Conservation (phyloP, 495 filamentous ascomycete species). For the Xylaria longipes region DNA sequence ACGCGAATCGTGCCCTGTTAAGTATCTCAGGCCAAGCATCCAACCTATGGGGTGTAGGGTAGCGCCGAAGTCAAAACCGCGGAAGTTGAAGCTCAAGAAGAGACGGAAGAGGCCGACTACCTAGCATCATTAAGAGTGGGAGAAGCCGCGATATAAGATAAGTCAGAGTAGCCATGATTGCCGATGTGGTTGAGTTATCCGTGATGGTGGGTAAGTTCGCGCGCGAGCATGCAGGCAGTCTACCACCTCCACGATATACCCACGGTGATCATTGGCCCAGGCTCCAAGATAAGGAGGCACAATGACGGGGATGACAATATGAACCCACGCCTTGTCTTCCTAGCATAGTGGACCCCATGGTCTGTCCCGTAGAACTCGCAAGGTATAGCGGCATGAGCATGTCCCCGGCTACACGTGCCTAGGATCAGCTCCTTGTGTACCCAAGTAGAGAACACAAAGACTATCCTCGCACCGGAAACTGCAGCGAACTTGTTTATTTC, state of each 20-base stretch:
- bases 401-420: neutral
- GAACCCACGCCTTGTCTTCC: slow-evolving; percentile 2
- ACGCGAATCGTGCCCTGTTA: neutral
- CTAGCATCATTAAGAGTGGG: neutral
- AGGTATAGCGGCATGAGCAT: neutral
- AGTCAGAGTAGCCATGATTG: slow-evolving; percentile 9
- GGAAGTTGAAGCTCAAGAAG: slow-evolving; percentile 10
- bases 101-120: slow-evolving; percentile 33
- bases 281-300: slow-evolving; percentile 23
- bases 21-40: slow-evolving; percentile 19
- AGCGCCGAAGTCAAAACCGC: slow-evolving; percentile 25
- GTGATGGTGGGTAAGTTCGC: slow-evolving; percentile 1
- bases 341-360: neutral
- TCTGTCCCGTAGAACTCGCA: neutral
- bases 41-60: slow-evolving; percentile 25
- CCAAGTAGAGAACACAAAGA: slow-evolving; percentile 11
- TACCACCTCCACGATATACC: slow-evolving; percentile 3
- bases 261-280: slow-evolving; percentile 11
- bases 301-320: slow-evolving; percentile 21
- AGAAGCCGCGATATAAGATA: slow-evolving; percentile 9
- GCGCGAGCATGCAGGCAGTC: slow-evolving; percentile 23
- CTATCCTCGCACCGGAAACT: neutral
- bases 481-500: slow-evolving; percentile 1
- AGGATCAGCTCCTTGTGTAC: slow-evolving; percentile 21
- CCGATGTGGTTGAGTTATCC: neutral